Evolutionary conservation across 2,329 filamentous ascomycete species (phyloP), one percentile per base, ranked within the genome.

Genomic region (Colletotrichum horii): DNA sequence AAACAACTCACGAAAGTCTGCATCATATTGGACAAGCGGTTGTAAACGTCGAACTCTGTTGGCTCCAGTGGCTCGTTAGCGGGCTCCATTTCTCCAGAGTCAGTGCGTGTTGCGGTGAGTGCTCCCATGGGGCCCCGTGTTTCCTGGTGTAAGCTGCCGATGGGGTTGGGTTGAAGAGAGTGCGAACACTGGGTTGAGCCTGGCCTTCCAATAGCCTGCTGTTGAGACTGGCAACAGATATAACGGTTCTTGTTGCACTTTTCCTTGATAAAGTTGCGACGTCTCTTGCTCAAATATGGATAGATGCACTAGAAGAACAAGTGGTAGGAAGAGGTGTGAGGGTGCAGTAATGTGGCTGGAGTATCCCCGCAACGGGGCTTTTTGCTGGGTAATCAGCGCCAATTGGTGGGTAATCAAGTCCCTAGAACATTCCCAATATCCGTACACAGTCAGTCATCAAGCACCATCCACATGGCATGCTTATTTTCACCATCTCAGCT

Each of bases 1-100:
- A 61, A 67, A 70, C 85, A 52, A 52, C 89, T 79, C 87, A 93
- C 92, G 84, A 93, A 95, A 76, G 90, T 86, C 62, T 96, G 90
- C 94, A 96, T 96, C 77, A 90, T 89, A 71, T 94, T 93, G 0
- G 94, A 92, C 80, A 95, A 85, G 19, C 88, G 88, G 84, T 96
- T 96, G 83, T 93, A 96, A 43, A 88, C 83, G 66, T 88, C 88
- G 80, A 94, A 95, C 70, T 96, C 93, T 70, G 88, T 86, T 2
- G 91, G 83, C 0, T 91, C 91, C 34, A 96, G 87, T 28, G 93
- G 91, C 0, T 93, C 91, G 2, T 93, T 26, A 6, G 30, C 7
- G 16, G 58, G 32, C 24, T 56, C 24, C 58, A 64, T 55, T 70
- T 24, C 22, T 55, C 22, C 28, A 22, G 11, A 24, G 43, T 52